Evolutionary conservation across 805 yeast species (phyloP).

Genomic region (Yarrowia alimentaria): DNA sequence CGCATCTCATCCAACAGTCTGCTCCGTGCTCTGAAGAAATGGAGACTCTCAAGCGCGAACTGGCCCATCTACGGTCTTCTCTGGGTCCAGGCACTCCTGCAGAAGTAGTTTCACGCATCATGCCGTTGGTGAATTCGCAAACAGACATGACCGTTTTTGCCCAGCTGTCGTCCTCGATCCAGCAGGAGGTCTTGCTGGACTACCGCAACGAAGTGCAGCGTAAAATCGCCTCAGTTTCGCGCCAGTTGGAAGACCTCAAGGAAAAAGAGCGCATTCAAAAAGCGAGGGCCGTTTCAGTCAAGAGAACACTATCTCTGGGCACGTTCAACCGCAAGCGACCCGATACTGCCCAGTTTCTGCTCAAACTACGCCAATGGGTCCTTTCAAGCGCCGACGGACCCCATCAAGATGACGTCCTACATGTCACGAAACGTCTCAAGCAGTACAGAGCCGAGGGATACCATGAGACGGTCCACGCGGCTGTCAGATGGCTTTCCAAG

Average conservation of each 20-base stretch:
- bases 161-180: slow-evolving; percentile 51
- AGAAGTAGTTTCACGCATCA: slow-evolving; percentile 5
- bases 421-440: not conserved
- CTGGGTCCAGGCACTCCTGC: not conserved
- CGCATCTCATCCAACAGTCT: not conserved
- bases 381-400: slow-evolving; percentile 1
- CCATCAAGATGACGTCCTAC: slow-evolving; percentile 3
- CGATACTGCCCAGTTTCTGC: not conserved
- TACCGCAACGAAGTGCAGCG: slow-evolving; percentile 49
- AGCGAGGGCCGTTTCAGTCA: not conserved
- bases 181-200: slow-evolving; percentile 22
- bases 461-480: slow-evolving; percentile 12
- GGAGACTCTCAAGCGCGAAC: not conserved
- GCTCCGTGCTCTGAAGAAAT: slow-evolving; percentile 11
- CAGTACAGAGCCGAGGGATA: not conserved
- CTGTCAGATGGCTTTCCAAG: slow-evolving; percentile 7
- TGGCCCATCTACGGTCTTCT: not conserved
- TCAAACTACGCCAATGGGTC: slow-evolving; percentile 2
- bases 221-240: slow-evolving; percentile 47
- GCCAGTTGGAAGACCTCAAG: slow-evolving; percentile 12
- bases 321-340: not conserved
- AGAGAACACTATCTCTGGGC: slow-evolving; percentile 2
- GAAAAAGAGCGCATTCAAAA: slow-evolving; percentile 15
- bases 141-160: slow-evolving; percentile 66
- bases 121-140: slow-evolving; percentile 32